Evolutionary conservation across 1,139 yeast species (phyloP), one percentile per base, ranked within the genome.

Genomic region (Geotrichum candidum): DNA sequence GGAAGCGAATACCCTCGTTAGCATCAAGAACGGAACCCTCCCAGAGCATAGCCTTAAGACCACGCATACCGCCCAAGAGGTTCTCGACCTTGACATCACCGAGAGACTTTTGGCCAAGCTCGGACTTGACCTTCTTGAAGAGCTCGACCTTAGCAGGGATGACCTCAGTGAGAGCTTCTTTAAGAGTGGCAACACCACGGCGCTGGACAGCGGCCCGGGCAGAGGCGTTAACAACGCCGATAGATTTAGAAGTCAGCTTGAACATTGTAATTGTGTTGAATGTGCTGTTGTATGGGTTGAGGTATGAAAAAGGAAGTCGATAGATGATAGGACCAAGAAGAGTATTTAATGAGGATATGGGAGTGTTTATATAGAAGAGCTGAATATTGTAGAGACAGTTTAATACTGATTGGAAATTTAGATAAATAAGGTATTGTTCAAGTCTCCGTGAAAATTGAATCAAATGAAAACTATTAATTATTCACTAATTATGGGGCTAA

Each of bases 21-120:
- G 86, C 79, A 65, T 83, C 86, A 56, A 83, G 76, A 23, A 77
- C 78, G 1, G 85, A 81, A 11, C 83, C 80, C 63, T 82, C 84
- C 86, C 86, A 82, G 38, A 80, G 76, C 72, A 82, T 73, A 13
- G 81, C 74, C 67, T 77, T 76, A 61, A 79, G 74, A 1, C 84
- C 85, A 63, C 86, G 76, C 86, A 82, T 83, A 10, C 86, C 86
- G 31, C 85, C 85, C 52, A 81, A 67, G 29, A 80, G 68, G 54
- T 76, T 75, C 31, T 77, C 79, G 45, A 81, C 78, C 29, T 82
- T 78, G 57, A 80, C 72, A 31, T 78, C 79, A 18, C 81, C 83
- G 22, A 81, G 69, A n/a, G 69, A 65, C 65, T 70, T 71, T 56
- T 70, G 67, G 22, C 73, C 71, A 56, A 72, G 68, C 41, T 74